Percentiles rank a stretch among this genome's conserved stretches.
Evolutionary conservation across 1,139 yeast genomes (phyloP).

Genomic region (Taphrina sp.): DNA sequence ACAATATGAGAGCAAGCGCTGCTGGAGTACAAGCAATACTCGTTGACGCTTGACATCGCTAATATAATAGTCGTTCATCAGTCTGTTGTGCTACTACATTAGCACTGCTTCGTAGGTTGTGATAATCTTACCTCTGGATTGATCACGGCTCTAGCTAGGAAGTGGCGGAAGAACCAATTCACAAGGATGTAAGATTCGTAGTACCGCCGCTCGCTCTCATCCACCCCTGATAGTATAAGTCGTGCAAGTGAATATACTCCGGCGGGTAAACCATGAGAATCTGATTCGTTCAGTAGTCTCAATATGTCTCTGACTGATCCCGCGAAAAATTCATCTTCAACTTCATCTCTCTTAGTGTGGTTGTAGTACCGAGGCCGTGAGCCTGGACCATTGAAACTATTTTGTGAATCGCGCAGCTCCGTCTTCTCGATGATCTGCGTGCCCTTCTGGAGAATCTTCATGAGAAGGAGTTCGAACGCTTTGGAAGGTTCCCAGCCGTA

Average conservation of each 20-base stretch:
- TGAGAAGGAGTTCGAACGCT: slow-evolving; percentile 12
- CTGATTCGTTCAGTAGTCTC: slow-evolving; percentile 8
- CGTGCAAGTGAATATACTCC: slow-evolving; percentile 15
- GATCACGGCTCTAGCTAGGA: slow-evolving; percentile 6
- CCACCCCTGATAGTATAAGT: background rate
- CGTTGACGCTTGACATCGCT: slow-evolving; percentile 11
- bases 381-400: background rate
- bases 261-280: slow-evolving; percentile 9
- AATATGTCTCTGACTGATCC: slow-evolving; percentile 12
- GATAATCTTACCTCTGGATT: slow-evolving; percentile 17
- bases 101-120: background rate
- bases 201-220: slow-evolving; percentile 1
- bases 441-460: slow-evolving; percentile 24
- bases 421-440: slow-evolving; percentile 6
- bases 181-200: slow-evolving; percentile 16
- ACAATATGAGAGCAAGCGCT: slow-evolving; percentile 9
- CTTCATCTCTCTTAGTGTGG: slow-evolving; percentile 18
- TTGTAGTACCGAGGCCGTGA: slow-evolving; percentile 2
- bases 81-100: background rate
- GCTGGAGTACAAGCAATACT: slow-evolving; percentile 12
- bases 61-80: slow-evolving; percentile 11
- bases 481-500: slow-evolving; percentile 25
- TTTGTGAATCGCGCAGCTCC: slow-evolving; percentile 3
- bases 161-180: slow-evolving; percentile 26
- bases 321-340: slow-evolving; percentile 26